Percentiles rank a stretch among this genome's conserved stretches.
phyloP scores from a whole-genome alignment of 148 eudicot genomes.

The Mesembryanthemum crystallinum region DNA sequence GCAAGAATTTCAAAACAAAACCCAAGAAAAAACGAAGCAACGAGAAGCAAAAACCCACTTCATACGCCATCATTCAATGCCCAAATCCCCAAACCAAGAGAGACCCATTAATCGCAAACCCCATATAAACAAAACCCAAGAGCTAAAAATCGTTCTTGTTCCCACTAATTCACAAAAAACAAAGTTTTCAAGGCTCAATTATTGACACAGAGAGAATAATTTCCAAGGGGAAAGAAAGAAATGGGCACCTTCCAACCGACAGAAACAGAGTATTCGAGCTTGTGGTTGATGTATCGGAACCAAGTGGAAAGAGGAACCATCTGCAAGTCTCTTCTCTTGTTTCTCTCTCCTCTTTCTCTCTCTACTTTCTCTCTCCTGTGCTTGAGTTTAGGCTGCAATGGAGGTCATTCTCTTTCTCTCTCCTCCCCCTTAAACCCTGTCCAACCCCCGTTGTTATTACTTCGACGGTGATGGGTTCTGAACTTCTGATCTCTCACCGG shows the following conservation, averaged over 20 bases:
- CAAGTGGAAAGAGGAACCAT: conserved; percentile 46
- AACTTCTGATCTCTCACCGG: not conserved
- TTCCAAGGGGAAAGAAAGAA: not conserved
- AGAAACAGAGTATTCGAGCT: conserved; percentile 49
- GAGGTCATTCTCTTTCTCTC: not conserved
- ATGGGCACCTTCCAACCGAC: conserved; percentile 36
- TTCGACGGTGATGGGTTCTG: not conserved
- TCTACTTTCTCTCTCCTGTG: not conserved
- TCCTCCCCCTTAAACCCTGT: not conserved
- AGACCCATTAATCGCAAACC: not conserved
- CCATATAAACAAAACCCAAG: not conserved
- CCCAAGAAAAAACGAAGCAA: not conserved
- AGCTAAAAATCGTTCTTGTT: not conserved
- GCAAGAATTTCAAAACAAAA: not conserved
- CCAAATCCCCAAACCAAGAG: conserved; percentile 1
- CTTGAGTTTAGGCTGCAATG: not conserved
- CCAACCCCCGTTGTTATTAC: not conserved
- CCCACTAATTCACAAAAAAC: not conserved
- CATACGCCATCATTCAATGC: not conserved
- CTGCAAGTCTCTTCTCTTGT: not conserved
- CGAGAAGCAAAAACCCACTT: not conserved
- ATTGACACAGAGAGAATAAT: not conserved
- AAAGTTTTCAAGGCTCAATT: not conserved
- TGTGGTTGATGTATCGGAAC: conserved; percentile 43
- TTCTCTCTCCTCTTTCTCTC: not conserved